Evolutionary conservation across 148 eudicot species (phyloP).

Genomic region (Fagopyrum tataricum): DNA sequence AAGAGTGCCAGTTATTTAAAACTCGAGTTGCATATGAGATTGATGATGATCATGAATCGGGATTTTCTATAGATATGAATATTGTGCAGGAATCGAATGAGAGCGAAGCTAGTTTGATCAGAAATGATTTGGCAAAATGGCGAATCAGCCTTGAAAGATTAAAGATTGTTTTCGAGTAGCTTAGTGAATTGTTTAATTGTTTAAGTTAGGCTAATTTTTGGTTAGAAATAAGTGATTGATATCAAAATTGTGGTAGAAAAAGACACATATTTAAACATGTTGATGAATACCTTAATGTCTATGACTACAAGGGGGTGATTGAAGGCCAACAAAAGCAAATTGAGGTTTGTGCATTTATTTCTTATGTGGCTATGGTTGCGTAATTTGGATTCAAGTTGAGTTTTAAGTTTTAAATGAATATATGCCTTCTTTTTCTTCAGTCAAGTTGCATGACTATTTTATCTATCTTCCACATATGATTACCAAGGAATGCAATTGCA

Average conservation of each 20-base stretch:
- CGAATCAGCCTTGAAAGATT: too few relatives aligned
- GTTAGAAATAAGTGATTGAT: too few relatives aligned
- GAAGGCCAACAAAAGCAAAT: slow-evolving; percentile 60
- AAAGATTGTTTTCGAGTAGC: too few relatives aligned
- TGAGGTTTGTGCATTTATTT: slow-evolving; percentile 32
- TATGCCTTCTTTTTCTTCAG: neutral
- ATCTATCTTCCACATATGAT: neutral
- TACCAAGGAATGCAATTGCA: neutral
- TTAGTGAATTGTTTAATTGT: too few relatives aligned
- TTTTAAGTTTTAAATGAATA: neutral
- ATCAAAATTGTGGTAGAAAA: slow-evolving; percentile 76
- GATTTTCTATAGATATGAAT: too few relatives aligned
- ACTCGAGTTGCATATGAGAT: too few relatives aligned
- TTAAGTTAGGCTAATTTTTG: too few relatives aligned
- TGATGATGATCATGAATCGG: too few relatives aligned
- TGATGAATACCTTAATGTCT: slow-evolving; percentile 18
- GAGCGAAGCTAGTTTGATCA: too few relatives aligned
- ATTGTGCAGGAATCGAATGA: too few relatives aligned
- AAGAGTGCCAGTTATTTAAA: too few relatives aligned
- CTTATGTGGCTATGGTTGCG: neutral
- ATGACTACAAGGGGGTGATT: slow-evolving; percentile 28
- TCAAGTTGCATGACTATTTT: neutral
- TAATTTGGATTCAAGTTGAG: neutral
- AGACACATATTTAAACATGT: slow-evolving; percentile 20
- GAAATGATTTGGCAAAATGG: too few relatives aligned